phyloP scores from a whole-genome alignment of 192 early-diverging fungal species.

The Ambispora gerdemannii region DNA sequence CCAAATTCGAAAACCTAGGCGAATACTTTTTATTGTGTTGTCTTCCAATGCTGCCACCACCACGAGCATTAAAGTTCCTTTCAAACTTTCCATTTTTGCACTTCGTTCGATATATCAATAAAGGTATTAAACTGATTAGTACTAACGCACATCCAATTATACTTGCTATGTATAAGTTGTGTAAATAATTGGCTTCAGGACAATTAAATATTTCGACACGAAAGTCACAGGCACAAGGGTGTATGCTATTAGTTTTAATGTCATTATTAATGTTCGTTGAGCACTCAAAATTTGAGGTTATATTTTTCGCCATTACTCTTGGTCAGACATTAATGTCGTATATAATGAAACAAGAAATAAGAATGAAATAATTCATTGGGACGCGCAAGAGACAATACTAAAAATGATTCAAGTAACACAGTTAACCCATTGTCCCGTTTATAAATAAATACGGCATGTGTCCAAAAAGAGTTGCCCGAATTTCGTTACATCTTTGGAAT shows the following conservation, averaged over 20 bases:
- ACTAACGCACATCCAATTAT: neutral
- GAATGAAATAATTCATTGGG: neutral
- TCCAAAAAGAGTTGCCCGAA: too few species aligned
- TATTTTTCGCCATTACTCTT: neutral
- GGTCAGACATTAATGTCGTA: neutral
- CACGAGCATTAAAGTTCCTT: neutral
- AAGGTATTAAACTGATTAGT: neutral
- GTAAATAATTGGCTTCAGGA: neutral
- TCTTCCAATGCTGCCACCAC: neutral
- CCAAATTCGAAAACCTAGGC: neutral
- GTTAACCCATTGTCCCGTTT: too few species aligned
- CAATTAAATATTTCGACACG: neutral
- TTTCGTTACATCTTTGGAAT: too few species aligned
- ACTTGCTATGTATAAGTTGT: neutral
- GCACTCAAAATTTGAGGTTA: neutral
- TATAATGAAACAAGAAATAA: neutral
- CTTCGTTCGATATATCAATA: neutral
- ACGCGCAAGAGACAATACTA: neutral
- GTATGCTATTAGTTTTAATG: too few species aligned
- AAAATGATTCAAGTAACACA: too few species aligned
- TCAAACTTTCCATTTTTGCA: neutral
- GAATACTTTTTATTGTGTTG: neutral
- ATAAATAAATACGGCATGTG: too few species aligned
- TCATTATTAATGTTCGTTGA: neutral
- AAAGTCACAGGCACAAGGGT: neutral